phyloP scores from a whole-genome alignment of 139 green algal species.

The Asterochloris erici region DNA sequence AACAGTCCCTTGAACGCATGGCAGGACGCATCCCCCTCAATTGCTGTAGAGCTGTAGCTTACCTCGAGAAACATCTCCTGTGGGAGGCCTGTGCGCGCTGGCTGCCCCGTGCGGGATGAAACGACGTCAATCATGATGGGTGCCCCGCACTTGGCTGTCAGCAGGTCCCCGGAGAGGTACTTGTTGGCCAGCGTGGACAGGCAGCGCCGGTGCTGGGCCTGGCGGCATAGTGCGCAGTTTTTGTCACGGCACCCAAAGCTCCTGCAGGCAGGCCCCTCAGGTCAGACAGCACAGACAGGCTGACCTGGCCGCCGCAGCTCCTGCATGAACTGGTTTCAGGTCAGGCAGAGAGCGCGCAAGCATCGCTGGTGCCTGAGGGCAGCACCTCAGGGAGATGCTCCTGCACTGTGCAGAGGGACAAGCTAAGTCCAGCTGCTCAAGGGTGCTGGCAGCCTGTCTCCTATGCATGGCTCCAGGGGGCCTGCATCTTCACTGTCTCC shows the following conservation, averaged over 20 bases:
- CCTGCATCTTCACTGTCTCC: too few species aligned
- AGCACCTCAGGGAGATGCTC: not conserved
- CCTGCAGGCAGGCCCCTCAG: constrained; percentile 14
- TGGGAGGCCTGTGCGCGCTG: constrained; percentile 22
- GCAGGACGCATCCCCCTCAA: too few species aligned
- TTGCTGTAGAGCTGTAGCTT: not conserved
- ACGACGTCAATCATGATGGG: constrained; percentile 53
- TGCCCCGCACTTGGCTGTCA: constrained; percentile 56
- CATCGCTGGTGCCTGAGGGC: not conserved
- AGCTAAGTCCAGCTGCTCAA: not conserved
- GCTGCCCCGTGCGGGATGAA: constrained; percentile 31
- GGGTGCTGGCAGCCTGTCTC: not conserved
- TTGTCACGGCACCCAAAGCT: constrained; percentile 47
- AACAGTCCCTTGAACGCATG: too few species aligned
- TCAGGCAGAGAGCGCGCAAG: not conserved
- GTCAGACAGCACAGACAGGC: not conserved
- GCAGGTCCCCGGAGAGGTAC: constrained; percentile 49
- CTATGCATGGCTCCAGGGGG: not conserved
- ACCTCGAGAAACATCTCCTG: constrained; percentile 25
- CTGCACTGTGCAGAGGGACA: not conserved
- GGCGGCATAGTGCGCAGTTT: constrained; percentile 43
- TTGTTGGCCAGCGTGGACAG: constrained; percentile 42
- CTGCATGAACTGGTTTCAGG: not conserved
- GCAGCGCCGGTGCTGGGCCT: constrained; percentile 40
- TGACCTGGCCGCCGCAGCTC: too few species aligned